Conservation (phyloP, 345 rosid species). For the Excoecaria cochinchinensis region DNA sequence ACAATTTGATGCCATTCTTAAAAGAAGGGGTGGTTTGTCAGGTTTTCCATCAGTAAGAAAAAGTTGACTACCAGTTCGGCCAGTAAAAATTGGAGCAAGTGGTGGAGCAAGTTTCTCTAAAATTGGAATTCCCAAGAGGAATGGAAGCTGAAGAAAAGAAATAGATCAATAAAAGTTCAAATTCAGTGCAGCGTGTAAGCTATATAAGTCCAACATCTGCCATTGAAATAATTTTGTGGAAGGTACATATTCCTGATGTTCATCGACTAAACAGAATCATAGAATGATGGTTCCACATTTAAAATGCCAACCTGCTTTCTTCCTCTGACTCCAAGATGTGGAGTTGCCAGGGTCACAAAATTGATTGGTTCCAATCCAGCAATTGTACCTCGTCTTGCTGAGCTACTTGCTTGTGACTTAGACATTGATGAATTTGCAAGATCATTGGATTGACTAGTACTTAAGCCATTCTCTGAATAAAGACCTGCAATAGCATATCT, state of each 20-base stretch:
- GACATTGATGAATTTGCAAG: constrained; percentile 29
- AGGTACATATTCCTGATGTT: background rate
- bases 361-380: constrained; percentile 89
- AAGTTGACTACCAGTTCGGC: constrained; percentile 84
- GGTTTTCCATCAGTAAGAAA: constrained; percentile 87
- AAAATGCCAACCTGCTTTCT: constrained; percentile 61
- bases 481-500: constrained; percentile 82
- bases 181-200: background rate
- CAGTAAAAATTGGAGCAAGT: constrained; percentile 68
- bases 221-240: background rate
- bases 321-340: constrained; percentile 98
- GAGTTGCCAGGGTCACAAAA: constrained; percentile 96
- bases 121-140: constrained; percentile 81
- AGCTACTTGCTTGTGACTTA: constrained; percentile 26
- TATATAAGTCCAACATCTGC: background rate
- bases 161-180: background rate
- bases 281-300: too few relatives aligned
- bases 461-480: constrained; percentile 43
- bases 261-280: too few relatives aligned
- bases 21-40: constrained; percentile 78
- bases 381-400: constrained; percentile 53
- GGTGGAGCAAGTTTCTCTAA: constrained; percentile 88
- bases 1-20: constrained; percentile 85
- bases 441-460: constrained; percentile 30
- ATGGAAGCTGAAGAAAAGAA: constrained; percentile 62